phyloP scores from a whole-genome alignment of 2,329 filamentous ascomycete genomes.

The Cephalotrichum gorgonifer region DNA sequence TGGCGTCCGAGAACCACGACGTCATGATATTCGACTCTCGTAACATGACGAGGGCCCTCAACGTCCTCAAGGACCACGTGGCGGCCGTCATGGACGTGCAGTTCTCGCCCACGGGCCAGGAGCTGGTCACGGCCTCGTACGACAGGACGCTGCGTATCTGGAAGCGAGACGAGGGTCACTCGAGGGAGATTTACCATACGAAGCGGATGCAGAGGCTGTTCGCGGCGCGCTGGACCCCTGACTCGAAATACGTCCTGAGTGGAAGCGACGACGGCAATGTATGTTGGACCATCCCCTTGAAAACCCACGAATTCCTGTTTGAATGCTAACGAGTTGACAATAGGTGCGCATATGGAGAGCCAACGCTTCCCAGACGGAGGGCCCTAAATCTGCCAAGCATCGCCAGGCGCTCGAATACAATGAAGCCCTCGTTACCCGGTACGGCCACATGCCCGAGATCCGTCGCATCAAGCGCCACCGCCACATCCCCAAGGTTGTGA shows the following conservation, averaged over 20 bases:
- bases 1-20: constrained; percentile 92
- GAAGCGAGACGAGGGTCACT: constrained; percentile 70
- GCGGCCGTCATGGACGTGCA: constrained; percentile 92
- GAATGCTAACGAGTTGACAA: background rate
- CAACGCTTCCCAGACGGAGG: constrained; percentile 71
- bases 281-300: constrained; percentile 24
- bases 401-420: constrained; percentile 89
- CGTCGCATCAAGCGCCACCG: constrained; percentile 81
- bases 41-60: constrained; percentile 76
- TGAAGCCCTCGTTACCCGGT: constrained; percentile 70
- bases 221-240: constrained; percentile 73
- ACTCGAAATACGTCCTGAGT: constrained; percentile 80
- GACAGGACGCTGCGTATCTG: constrained; percentile 73
- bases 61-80: constrained; percentile 84
- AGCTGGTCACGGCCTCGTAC: constrained; percentile 78
- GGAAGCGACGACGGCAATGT: constrained; percentile 88
- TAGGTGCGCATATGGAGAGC: constrained; percentile 70
- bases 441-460: constrained; percentile 94
- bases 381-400: constrained; percentile 76
- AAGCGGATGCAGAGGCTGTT: constrained; percentile 97
- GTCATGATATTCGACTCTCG: constrained; percentile 84
- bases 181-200: constrained; percentile 90
- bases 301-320: background rate
- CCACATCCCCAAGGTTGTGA: constrained; percentile 83
- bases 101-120: constrained; percentile 88